Conservation (phyloP, 306 rosid genomes). For the Pyrus bretschneideri region DNA sequence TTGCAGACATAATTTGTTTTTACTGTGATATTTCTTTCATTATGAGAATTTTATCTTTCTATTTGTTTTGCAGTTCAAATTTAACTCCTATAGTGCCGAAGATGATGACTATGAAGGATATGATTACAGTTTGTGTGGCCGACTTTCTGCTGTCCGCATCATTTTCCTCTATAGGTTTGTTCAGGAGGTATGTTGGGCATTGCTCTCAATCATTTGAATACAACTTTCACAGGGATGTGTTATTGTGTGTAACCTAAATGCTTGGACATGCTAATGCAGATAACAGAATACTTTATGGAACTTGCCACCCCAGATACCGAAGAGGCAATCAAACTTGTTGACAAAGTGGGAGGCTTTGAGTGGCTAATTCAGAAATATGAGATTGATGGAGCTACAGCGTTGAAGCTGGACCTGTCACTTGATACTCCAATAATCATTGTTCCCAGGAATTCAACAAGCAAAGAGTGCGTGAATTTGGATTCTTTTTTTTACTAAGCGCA, state of each 20-base stretch:
- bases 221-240: neutral
- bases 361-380: conserved; percentile 93
- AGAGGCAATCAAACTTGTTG: conserved; percentile 92
- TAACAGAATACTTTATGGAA: conserved; percentile 86
- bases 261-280: conserved; percentile 35
- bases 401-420: conserved; percentile 89
- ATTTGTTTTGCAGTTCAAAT: conserved; percentile 69
- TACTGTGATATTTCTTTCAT: neutral
- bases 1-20: conserved; percentile 8
- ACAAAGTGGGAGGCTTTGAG: conserved; percentile 96
- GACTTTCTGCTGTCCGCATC: conserved; percentile 94
- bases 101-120: conserved; percentile 93
- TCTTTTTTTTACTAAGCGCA: conserved; percentile 1
- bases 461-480: conserved; percentile 59
- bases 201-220: conserved; percentile 2
- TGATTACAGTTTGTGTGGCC: conserved; percentile 79
- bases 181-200: conserved; percentile 69
- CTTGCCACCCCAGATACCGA: conserved; percentile 84
- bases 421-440: conserved; percentile 89
- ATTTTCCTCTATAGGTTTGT: conserved; percentile 92
- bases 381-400: conserved; percentile 88
- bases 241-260: neutral
- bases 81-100: conserved; percentile 71
- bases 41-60: conserved; percentile 6
- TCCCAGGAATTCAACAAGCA: conserved; percentile 81